Evolutionary conservation across 345 rosid species (phyloP).

Genomic region (Viola odorata): DNA sequence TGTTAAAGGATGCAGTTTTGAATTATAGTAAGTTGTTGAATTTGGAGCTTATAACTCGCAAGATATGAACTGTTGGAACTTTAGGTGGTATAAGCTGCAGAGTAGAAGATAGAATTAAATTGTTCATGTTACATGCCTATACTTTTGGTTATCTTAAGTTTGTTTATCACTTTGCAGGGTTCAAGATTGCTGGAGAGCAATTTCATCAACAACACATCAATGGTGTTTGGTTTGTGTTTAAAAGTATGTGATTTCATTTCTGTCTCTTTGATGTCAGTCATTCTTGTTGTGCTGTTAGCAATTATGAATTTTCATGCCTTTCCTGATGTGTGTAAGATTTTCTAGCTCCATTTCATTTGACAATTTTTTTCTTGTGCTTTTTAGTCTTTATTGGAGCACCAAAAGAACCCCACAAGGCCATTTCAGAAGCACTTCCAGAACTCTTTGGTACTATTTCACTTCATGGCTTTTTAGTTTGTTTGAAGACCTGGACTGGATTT

Average conservation of each 20-base stretch:
- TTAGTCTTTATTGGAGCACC: slow-evolving; percentile 84
- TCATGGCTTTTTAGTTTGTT: not conserved
- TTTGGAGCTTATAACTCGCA: not conserved
- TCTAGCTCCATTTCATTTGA: not conserved
- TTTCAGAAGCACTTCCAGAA: slow-evolving; percentile 81
- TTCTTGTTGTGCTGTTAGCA: slow-evolving; percentile 6
- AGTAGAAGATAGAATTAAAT: too few species aligned
- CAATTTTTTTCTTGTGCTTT: not conserved
- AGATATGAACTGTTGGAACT: too few species aligned
- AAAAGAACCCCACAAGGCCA: slow-evolving; percentile 78
- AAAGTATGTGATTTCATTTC: slow-evolving; percentile 46
- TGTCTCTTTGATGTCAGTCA: slow-evolving; percentile 14
- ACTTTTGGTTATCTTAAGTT: slow-evolving; percentile 2
- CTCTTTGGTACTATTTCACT: slow-evolving; percentile 54
- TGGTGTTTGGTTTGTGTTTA: slow-evolving; percentile 86
- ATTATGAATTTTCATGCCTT: slow-evolving; percentile 2
- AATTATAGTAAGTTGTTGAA: not conserved
- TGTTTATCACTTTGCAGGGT: slow-evolving; percentile 54
- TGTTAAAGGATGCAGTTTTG: not conserved
- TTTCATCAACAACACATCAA: slow-evolving; percentile 88
- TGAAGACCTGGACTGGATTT: not conserved
- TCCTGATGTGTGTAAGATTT: not conserved
- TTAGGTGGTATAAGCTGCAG: too few species aligned
- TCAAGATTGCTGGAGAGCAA: slow-evolving; percentile 83
- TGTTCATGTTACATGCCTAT: not conserved